Evolutionary conservation across 345 rosid species (phyloP), one percentile per base, ranked within the genome.

Genomic region (Balakata baccata): DNA sequence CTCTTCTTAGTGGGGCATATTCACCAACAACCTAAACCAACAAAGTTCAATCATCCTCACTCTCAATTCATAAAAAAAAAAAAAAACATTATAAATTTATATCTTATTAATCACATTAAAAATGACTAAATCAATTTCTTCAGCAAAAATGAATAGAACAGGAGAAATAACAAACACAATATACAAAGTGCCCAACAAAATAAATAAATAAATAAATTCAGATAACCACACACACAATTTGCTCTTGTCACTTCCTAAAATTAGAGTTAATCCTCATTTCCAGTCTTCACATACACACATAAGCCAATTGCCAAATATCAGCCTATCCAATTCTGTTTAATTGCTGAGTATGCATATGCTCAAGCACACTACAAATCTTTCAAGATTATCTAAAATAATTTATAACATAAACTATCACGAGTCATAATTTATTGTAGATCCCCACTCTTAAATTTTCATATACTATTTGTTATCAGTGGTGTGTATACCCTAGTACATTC

Each of bases 1-100:
- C 97, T 84, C 97, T 83, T 72, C 98, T 97, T 47, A 25, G 76
- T 2, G 86, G 86, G 58, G 92, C 97, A 43, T 92, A 97, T 56
- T 90, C 97, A 7, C 97, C 84, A 72, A 94, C 92, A 82, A 92
- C 94, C 98, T 88, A 52, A 61, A 22, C 43, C 9, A 51, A 71
- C 12, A 39, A 12, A 43, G 14, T 12, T 39, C 54, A 22, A 61
- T 39, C 10, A 23, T 39, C 20, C 45, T 49, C 60, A 52, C 20
- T 34, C 45, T 62, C 60, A 52, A 39, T 63, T 47, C 34, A 50
- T 64, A 11, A 22, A 59, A 4, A 60, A 7, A 50, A 52, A 11
- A 22, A 59, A 4, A 60, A 7, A 60, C 16, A 47, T 12, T 34
- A 51, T 51, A 12, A 63, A 73, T n/a, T 72, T 52, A 20, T 17